A percentile compares a stretch with the other conserved stretches of the same genome.
Conservation (phyloP, 2,329 filamentous ascomycete genomes). For the Beauveria sp. region DNA sequence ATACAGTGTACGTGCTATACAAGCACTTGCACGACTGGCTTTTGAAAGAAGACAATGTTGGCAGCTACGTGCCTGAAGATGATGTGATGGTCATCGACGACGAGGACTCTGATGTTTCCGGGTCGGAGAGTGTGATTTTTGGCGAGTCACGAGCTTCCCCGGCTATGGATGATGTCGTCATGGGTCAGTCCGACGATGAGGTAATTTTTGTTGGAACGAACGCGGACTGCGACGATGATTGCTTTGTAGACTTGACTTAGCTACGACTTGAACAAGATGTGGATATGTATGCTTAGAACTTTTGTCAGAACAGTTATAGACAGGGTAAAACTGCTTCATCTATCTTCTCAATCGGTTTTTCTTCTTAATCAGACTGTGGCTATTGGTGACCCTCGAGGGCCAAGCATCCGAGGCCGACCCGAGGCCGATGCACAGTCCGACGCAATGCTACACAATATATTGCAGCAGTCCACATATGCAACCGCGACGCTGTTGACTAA, state of each 20-base stretch:
- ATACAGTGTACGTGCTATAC: conserved; percentile 42
- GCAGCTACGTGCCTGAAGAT: conserved; percentile 16
- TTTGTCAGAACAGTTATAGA: not conserved
- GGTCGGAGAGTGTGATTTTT: conserved; percentile 2
- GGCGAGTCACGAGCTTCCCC: conserved; percentile 13
- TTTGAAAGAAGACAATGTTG: conserved; percentile 30
- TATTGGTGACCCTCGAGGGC: not conserved
- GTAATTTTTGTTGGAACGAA: conserved; percentile 6
- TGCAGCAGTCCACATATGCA: not conserved
- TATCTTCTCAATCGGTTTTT: not conserved
- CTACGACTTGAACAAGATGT: not conserved
- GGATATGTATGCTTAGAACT: not conserved
- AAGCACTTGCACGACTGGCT: conserved; percentile 40
- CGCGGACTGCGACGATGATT: not conserved
- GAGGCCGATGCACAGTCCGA: not conserved
- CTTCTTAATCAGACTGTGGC: not conserved
- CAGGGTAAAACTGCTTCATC: not conserved
- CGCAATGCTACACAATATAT: not conserved
- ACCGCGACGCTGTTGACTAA: not conserved
- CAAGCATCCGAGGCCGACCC: not conserved
- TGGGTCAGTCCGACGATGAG: conserved; percentile 7
- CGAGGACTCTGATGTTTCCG: conserved; percentile 16
- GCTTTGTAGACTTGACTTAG: conserved; percentile 5
- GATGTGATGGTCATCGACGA: conserved; percentile 20
- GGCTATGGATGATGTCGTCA: conserved; percentile 19